phyloP scores from a whole-genome alignment of 1,284 basidiomycete genomes.

The Naganishia sp. region DNA sequence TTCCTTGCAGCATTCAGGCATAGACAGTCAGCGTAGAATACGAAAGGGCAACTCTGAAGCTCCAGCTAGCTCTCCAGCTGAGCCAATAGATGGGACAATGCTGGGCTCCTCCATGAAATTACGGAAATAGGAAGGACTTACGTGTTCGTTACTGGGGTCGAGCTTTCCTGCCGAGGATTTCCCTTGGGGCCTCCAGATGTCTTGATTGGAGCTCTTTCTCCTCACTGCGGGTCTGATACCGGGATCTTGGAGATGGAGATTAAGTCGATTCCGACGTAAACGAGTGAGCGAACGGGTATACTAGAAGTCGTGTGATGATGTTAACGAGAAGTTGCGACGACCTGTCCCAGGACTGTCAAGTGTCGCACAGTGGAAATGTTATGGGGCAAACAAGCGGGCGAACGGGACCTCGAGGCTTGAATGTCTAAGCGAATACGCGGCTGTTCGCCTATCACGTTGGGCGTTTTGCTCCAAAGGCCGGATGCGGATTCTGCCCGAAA shows the following conservation, averaged over 20 bases:
- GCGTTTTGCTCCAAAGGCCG: no score
- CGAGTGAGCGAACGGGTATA: no score
- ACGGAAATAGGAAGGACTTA: constrained; percentile 8
- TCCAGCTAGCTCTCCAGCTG: no score
- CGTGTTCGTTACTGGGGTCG: neutral
- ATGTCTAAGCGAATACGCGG: constrained; percentile 18
- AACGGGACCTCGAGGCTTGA: constrained; percentile 20
- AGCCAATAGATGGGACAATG: neutral
- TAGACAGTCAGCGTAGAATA: no score
- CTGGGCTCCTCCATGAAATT: neutral
- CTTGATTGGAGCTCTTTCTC: constrained; percentile 5
- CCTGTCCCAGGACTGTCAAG: no score
- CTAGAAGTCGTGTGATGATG: no score
- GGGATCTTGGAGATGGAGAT: neutral
- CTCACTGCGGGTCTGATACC: neutral
- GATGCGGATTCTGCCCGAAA: no score
- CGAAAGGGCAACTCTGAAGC: no score
- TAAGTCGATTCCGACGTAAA: no score
- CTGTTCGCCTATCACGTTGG: no score
- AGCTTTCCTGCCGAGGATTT: constrained; percentile 17
- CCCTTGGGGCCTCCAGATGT: constrained; percentile 14
- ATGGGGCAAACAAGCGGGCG: constrained; percentile 16
- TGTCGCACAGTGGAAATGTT: neutral
- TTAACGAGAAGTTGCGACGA: no score
- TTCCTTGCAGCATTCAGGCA: no score